These are phyloP conservation scores for Nicotiana tabacum DNA, from an alignment of 257 asterid species.

Conservation along the genomic window DNA sequence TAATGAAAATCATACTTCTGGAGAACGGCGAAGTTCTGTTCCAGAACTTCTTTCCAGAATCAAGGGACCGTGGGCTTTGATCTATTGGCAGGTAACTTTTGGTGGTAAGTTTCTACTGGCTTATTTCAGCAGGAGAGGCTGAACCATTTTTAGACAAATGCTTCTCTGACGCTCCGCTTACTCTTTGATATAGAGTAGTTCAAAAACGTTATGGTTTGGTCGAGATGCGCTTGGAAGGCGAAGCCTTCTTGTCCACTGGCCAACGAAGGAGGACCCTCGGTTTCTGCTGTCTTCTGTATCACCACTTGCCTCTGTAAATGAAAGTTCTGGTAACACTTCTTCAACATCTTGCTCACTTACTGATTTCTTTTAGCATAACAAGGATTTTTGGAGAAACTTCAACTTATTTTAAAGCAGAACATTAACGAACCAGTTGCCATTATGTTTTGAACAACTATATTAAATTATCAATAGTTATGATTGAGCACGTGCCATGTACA, in stretches of 20 bases:
- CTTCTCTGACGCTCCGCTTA: not conserved
- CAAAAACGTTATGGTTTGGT: constrained; percentile 90
- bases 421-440: not conserved
- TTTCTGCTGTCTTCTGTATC: constrained; percentile 86
- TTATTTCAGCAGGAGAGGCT: constrained; percentile 17
- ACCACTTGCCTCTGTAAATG: constrained; percentile 42
- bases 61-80: constrained; percentile 96
- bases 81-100: constrained; percentile 96
- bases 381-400: not conserved
- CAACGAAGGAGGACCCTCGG: constrained; percentile 66
- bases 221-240: constrained; percentile 97
- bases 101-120: constrained; percentile 65
- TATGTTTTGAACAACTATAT: not conserved
- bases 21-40: constrained; percentile 37
- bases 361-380: not conserved
- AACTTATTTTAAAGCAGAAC: not conserved
- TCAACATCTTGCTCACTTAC: constrained; percentile 3
- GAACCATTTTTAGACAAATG: not conserved
- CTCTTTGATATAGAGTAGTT: constrained; percentile 51
- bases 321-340: constrained; percentile 39
- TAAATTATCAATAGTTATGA: not conserved
- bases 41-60: constrained; percentile 75
- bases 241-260: constrained; percentile 97
- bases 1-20: constrained; percentile 26
- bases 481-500: not conserved